Base-by-base conservation (phyloP, 2,329 filamentous ascomycete species). In the Botrytis porri region DNA sequence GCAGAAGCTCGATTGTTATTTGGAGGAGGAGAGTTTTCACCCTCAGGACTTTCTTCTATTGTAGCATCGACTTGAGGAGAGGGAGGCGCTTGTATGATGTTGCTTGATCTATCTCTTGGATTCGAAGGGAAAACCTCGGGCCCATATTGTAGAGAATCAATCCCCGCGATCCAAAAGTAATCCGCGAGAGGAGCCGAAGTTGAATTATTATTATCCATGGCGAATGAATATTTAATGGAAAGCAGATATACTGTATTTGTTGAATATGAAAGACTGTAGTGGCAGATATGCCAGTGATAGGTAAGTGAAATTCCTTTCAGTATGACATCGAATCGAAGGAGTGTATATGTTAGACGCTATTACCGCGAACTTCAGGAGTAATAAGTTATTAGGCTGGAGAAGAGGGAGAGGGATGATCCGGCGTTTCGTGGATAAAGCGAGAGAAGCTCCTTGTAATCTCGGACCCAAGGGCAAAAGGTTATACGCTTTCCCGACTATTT, bases 161-260 rank as follows among this genome's bases (percentile, higher is more conserved):
- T 86, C 79, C 90, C 90, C 77, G 90, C 90, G 81, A 92, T 92
- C 90, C 90, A 92, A 82, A 92, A 92, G 83, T 92, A 92, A 82
- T 92, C 90, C 82, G 90, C 90, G 81, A 92, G 85, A 80, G 90
- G 90, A 76, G 86, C 86, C 76, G 89, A 89, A 74, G 88, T 85
- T 73, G 89, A 89, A 74, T 88, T 85, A 74, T 76, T 85, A 73
- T 76, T 77, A 70, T 82, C 80, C 80, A 81, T 81, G 75, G 77
- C 76, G 57, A 57, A 73, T 45, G 61, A 66, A 32, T 20, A 67
- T 32, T 45, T 54, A 18, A 29, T 35, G 32, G 14, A 25, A 6
- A 16, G 9, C 29, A 37, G 37, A 29, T 71, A n/a, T 41, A 12
- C 32, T 39, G 29, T 8, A 67, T 20, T 39, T 35, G 16, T 45